A percentile compares a stretch with the other conserved stretches of the same genome.
Conservation (phyloP, 768 basidiomycete species). For the Rhodotorula diobovata region DNA sequence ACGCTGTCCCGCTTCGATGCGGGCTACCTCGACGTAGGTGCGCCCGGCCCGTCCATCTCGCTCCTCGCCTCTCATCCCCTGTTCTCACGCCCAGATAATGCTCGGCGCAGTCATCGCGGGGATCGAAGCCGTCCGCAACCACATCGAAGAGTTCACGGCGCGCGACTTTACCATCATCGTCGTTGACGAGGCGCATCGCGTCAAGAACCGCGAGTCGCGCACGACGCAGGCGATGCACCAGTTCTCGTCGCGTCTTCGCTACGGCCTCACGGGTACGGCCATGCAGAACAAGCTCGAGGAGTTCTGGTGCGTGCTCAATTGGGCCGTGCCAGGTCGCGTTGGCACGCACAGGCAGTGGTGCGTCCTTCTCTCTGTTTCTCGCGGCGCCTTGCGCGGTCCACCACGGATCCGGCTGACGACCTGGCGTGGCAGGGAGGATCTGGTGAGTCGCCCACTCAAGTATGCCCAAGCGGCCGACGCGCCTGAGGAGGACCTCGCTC, state of each 20-base stretch:
- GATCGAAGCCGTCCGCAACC: constrained; percentile 66
- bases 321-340: constrained; percentile 76
- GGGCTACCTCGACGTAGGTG: constrained; percentile 79
- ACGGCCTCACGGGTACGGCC: constrained; percentile 72
- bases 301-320: constrained; percentile 85
- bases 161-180: constrained; percentile 61
- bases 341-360: constrained; percentile 73
- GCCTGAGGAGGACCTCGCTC: constrained; percentile 60
- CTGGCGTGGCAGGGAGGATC: not conserved
- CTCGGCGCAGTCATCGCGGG: constrained; percentile 65
- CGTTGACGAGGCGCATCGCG: constrained; percentile 83
- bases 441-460: constrained; percentile 56
- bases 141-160: constrained; percentile 65
- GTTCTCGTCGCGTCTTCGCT: constrained; percentile 64
- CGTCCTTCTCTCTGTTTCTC: constrained; percentile 40
- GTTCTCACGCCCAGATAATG: not conserved
- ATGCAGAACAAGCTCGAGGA: constrained; percentile 86
- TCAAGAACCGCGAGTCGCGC: constrained; percentile 72
- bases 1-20: constrained; percentile 68
- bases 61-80: not conserved
- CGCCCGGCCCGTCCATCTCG: constrained; percentile 45
- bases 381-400: not conserved
- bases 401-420: not conserved
- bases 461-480: constrained; percentile 65
- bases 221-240: constrained; percentile 66